phyloP scores from a whole-genome alignment of 129 eudicot genomes.

The Cynara cardunculus region DNA sequence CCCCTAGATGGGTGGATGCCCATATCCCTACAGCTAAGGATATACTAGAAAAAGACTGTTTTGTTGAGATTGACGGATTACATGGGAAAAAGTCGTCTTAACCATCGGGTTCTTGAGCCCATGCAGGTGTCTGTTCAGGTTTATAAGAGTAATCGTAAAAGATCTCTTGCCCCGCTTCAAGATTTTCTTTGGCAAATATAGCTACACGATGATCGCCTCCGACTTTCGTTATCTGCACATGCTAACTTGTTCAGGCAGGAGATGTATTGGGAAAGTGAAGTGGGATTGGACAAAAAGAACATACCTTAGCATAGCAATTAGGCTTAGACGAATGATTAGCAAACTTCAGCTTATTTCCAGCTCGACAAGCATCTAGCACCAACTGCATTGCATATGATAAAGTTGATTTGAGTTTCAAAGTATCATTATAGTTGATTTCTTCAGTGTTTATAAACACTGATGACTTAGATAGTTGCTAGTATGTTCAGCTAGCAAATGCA shows the following conservation, averaged over 20 bases:
- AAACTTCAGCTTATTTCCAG: slow-evolving; percentile 84
- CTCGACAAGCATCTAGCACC: slow-evolving; percentile 75
- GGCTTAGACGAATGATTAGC: slow-evolving; percentile 85
- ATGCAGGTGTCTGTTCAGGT: slow-evolving; percentile 52
- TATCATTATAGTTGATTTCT: background rate
- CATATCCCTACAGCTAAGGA: background rate
- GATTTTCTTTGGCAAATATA: slow-evolving; percentile 67
- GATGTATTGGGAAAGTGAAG: background rate
- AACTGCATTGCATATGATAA: slow-evolving; percentile 42
- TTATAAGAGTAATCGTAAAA: slow-evolving; percentile 75
- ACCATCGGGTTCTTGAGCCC: slow-evolving; percentile 71
- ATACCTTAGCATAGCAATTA: slow-evolving; percentile 79
- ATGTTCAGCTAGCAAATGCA: background rate
- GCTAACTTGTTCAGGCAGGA: slow-evolving; percentile 8
- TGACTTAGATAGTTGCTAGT: background rate
- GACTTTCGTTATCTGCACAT: slow-evolving; percentile 57
- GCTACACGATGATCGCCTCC: slow-evolving; percentile 89
- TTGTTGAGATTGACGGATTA: slow-evolving; percentile 45
- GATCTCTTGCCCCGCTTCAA: slow-evolving; percentile 66
- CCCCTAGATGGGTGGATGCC: background rate
- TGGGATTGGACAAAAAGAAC: background rate
- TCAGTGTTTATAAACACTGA: background rate
- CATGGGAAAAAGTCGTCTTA: slow-evolving; percentile 35
- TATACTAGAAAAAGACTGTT: background rate
- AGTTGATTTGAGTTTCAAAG: background rate